phyloP scores from a whole-genome alignment of 768 basidiomycete genomes.

The Tephrocybe sp. region DNA sequence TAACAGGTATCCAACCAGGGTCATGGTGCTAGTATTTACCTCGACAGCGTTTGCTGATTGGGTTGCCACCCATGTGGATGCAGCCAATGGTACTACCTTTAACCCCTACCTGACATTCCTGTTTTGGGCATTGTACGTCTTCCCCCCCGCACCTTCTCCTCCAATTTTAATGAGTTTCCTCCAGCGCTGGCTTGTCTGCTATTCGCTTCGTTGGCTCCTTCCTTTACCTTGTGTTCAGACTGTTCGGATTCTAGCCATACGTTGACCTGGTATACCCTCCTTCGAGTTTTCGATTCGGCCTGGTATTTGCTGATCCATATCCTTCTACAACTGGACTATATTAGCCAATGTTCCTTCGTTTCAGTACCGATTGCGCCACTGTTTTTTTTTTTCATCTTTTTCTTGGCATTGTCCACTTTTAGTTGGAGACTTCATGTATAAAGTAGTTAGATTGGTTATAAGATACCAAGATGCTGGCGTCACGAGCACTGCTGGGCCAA shows the following conservation, averaged over 20 bases:
- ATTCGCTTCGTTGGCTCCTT: constrained; percentile 79
- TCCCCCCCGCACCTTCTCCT: not conserved
- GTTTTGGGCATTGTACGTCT: constrained; percentile 43
- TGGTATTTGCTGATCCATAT: not conserved
- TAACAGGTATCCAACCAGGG: too few species aligned
- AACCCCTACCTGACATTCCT: constrained; percentile 89
- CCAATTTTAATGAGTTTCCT: not conserved
- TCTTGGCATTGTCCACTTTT: too few species aligned
- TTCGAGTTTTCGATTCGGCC: not conserved
- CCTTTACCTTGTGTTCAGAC: constrained; percentile 74
- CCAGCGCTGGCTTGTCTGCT: constrained; percentile 74
- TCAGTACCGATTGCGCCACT: too few species aligned
- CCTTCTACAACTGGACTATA: too few species aligned
- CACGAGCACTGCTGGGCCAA: too few species aligned
- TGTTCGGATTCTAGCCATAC: constrained; percentile 55
- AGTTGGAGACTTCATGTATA: too few species aligned
- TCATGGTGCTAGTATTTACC: constrained; percentile 74
- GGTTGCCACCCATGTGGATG: constrained; percentile 57
- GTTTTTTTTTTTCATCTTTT: too few species aligned
- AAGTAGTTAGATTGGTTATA: too few species aligned
- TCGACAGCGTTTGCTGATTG: constrained; percentile 74
- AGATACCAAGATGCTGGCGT: too few species aligned
- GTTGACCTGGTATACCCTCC: not conserved
- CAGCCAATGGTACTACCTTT: constrained; percentile 54
- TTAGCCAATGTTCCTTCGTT: too few species aligned